These are phyloP conservation scores for Recurvomyces mirabilis DNA, from an alignment of 495 filamentous ascomycete species.

Conservation along the genomic window DNA sequence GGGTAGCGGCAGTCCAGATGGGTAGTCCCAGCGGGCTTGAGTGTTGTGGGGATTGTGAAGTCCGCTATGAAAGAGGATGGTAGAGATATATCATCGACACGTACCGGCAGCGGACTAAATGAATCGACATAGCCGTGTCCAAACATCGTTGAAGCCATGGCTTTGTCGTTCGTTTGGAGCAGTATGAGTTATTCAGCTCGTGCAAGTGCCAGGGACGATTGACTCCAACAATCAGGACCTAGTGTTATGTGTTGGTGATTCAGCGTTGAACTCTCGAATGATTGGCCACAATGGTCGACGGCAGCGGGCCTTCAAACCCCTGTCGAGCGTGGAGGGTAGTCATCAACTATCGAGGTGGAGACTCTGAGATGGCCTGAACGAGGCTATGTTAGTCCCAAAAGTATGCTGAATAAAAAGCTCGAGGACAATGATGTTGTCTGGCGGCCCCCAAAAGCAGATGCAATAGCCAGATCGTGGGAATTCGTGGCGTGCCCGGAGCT, in stretches of 20 bases:
- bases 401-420: too few relatives aligned
- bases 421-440: too few relatives aligned
- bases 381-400: too few relatives aligned
- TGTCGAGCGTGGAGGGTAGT: background rate
- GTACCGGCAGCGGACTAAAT: background rate
- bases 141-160: conserved; percentile 1
- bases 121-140: background rate
- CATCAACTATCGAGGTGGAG: background rate
- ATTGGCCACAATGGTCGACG: background rate
- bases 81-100: conserved; percentile 1
- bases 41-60: background rate
- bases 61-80: background rate
- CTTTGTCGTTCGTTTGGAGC: too few relatives aligned
- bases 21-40: too few relatives aligned
- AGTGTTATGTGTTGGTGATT: background rate
- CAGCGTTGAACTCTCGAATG: background rate
- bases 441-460: too few relatives aligned
- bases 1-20: too few relatives aligned
- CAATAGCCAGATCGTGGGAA: too few relatives aligned
- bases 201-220: too few relatives aligned
- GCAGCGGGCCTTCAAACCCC: background rate
- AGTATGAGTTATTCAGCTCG: conserved; percentile 1
- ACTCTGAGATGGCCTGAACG: conserved; percentile 1
- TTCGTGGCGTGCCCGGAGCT: too few relatives aligned
- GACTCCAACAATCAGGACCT: background rate